Evolutionary conservation across 495 filamentous ascomycete species (phyloP).

Genomic region (Neurospora sp.): DNA sequence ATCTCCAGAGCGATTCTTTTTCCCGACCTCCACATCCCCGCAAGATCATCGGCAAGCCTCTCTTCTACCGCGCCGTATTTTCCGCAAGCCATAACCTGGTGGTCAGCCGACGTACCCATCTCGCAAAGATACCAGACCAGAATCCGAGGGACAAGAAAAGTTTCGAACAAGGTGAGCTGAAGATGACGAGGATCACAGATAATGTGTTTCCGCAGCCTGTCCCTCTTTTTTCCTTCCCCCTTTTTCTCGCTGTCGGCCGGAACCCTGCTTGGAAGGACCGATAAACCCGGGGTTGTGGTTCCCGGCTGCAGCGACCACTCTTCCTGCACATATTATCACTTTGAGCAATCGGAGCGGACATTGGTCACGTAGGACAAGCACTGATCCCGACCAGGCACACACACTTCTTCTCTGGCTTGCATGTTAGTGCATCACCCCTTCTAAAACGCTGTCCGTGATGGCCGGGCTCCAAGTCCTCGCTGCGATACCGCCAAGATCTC

Average conservation of each 20-base stretch:
- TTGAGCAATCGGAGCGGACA: constrained; percentile 14
- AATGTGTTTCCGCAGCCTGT: background rate
- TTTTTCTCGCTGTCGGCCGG: background rate
- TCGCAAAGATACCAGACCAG: background rate
- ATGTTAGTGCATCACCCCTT: constrained; percentile 11
- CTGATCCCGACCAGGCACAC: constrained; percentile 15
- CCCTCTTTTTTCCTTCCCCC: background rate
- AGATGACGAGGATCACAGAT: background rate
- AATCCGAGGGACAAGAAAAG: background rate
- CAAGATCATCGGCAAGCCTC: background rate
- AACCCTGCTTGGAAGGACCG: background rate
- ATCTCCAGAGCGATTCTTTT: background rate
- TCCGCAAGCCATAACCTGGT: background rate
- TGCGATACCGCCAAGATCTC: constrained; percentile 3
- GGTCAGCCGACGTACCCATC: background rate
- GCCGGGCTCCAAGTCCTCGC: constrained; percentile 3
- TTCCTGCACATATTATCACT: constrained; percentile 1
- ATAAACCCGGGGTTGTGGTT: constrained; percentile 6
- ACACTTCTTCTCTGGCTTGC: constrained; percentile 8
- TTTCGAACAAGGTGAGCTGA: background rate
- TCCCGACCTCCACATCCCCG: background rate
- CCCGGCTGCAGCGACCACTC: constrained; percentile 8
- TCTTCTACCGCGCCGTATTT: background rate
- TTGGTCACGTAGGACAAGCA: constrained; percentile 9
- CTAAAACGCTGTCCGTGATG: background rate